These are phyloP conservation scores for Aspergillaceae sp. DNA, from an alignment of 2,329 filamentous ascomycete species.

Conservation along the genomic window DNA sequence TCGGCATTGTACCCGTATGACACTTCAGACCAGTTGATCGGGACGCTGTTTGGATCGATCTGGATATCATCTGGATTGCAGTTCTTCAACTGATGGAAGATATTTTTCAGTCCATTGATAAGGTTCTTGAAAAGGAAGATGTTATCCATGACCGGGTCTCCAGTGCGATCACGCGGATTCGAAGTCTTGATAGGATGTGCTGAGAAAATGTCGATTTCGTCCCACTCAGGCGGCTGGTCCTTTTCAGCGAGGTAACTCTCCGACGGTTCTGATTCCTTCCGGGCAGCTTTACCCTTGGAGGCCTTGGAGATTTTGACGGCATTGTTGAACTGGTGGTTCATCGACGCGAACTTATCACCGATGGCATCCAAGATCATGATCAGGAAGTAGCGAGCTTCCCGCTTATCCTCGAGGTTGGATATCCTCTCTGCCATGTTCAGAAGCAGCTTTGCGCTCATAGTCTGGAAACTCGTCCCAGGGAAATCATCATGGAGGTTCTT, in stretches of 20 bases:
- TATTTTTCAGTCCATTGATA: constrained; percentile 90
- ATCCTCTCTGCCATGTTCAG: constrained; percentile 99
- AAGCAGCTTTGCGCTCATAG: constrained; percentile 95
- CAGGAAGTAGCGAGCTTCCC: constrained; percentile 86
- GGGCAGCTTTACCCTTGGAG: constrained; percentile 66
- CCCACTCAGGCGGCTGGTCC: constrained; percentile 79
- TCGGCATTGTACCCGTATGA: constrained; percentile 95
- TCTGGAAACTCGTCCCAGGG: constrained; percentile 96
- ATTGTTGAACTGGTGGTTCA: constrained; percentile 95
- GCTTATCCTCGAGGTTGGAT: constrained; percentile 84
- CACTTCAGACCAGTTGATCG: constrained; percentile 87
- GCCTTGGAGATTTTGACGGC: constrained; percentile 88
- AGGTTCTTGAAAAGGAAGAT: constrained; percentile 97
- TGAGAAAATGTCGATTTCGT: constrained; percentile 94
- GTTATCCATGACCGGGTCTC: constrained; percentile 89
- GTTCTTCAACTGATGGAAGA: constrained; percentile 86
- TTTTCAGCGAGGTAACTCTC: constrained; percentile 82
- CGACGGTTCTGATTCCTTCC: constrained; percentile 56
- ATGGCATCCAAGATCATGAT: constrained; percentile 98
- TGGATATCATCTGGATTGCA: constrained; percentile 65
- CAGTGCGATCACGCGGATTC: constrained; percentile 78
- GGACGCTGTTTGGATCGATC: constrained; percentile 69
- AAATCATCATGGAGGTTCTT: constrained; percentile 92
- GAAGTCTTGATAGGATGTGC: constrained; percentile 94
- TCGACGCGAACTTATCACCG: constrained; percentile 93